Percentiles rank a stretch among this genome's conserved stretches.
phyloP scores from a whole-genome alignment of 805 yeast genomes.

The Saccharomycopsis amapae region DNA sequence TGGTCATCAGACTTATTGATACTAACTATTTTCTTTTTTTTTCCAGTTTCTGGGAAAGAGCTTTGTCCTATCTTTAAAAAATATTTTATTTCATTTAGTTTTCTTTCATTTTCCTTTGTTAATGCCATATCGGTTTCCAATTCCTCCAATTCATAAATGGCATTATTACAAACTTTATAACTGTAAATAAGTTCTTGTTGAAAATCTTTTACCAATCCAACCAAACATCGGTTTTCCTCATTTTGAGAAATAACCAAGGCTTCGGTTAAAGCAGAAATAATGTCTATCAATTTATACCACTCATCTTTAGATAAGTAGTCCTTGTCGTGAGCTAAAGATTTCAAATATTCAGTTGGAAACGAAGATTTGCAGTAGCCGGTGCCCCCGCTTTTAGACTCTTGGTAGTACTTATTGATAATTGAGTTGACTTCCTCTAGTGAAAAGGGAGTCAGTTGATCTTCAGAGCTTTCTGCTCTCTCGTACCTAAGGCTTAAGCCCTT shows the following conservation, averaged over 20 bases:
- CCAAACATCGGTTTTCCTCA: conserved; percentile 4
- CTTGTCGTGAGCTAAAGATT: conserved; percentile 5
- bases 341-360: conserved; percentile 13
- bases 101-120: no score
- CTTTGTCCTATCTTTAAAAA: background rate
- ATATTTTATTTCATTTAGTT: background rate
- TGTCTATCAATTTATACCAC: conserved; percentile 15
- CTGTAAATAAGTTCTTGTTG: background rate
- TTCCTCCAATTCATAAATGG: background rate
- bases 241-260: background rate
- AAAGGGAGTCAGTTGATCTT: background rate
- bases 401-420: background rate
- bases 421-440: background rate
- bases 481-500: no score
- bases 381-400: background rate
- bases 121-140: background rate
- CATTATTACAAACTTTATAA: background rate
- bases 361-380: background rate
- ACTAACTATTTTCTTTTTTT: no score
- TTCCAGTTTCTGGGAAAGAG: no score
- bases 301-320: conserved; percentile 1
- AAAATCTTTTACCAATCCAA: background rate
- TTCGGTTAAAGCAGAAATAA: conserved; percentile 1
- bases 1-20: no score
- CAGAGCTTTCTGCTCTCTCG: no score